Percentiles rank a stretch among this genome's conserved stretches.
These are phyloP conservation scores for Gypsophila paniculata DNA, from an alignment of 179 eudicot species.

Conservation along the genomic window DNA sequence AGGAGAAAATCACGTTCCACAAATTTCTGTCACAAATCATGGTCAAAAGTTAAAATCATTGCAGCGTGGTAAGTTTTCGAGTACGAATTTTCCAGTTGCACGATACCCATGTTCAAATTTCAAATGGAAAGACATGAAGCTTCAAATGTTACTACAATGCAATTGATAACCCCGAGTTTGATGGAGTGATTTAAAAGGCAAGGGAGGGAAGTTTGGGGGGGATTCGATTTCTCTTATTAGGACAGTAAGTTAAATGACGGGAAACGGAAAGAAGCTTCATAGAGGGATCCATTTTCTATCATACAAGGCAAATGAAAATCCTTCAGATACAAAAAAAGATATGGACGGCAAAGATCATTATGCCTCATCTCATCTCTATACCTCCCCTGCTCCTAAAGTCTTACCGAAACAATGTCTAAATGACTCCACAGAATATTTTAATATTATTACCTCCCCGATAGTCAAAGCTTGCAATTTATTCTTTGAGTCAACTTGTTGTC, in stretches of 20 bases:
- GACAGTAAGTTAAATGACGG: not conserved
- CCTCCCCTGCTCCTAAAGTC: not conserved
- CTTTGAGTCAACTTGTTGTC: constrained; percentile 69
- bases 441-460: constrained; percentile 62
- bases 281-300: too few relatives aligned
- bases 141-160: not conserved
- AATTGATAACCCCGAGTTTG: not conserved
- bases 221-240: too few relatives aligned
- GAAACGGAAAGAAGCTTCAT: not conserved
- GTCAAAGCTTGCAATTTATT: constrained; percentile 52
- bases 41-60: constrained; percentile 14
- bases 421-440: constrained; percentile 7
- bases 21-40: constrained; percentile 58
- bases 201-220: not conserved
- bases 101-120: not conserved
- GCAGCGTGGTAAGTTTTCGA: not conserved
- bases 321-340: not conserved
- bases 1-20: constrained; percentile 73
- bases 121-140: constrained; percentile 6
- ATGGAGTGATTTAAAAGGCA: not conserved
- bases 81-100: not conserved
- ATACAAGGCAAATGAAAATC: too few relatives aligned
- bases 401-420: not conserved
- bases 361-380: too few relatives aligned
- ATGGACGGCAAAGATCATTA: not conserved